Evolutionary conservation across 2,329 filamentous ascomycete genomes (phyloP).

Genomic region (Ophiocordyceps sinensis): DNA sequence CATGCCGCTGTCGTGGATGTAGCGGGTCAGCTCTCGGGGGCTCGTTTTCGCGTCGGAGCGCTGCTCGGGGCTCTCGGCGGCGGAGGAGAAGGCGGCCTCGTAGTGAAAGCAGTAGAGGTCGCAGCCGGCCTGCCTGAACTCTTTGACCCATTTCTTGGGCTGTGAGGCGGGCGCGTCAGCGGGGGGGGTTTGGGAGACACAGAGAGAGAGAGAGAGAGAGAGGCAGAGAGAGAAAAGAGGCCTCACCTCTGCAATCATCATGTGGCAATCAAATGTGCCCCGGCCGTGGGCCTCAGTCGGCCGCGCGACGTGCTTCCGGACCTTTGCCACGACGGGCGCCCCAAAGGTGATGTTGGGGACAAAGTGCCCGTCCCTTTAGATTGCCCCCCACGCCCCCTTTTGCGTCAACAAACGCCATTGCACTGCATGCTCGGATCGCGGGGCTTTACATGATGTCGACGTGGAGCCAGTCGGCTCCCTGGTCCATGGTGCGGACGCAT

Average conservation of each 20-base stretch:
- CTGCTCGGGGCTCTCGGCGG: slow-evolving; percentile 64
- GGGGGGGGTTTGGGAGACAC: neutral
- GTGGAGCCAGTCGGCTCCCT: slow-evolving; percentile 86
- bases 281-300: slow-evolving; percentile 56
- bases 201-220: neutral
- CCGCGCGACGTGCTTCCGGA: slow-evolving; percentile 69
- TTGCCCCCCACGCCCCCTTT: neutral
- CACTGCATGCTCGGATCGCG: neutral
- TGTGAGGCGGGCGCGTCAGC: slow-evolving; percentile 17
- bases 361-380: slow-evolving; percentile 83
- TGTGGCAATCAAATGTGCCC: slow-evolving; percentile 97
- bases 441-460: slow-evolving; percentile 64
- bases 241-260: slow-evolving; percentile 97
- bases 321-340: slow-evolving; percentile 86
- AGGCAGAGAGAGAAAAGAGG: no score
- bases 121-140: slow-evolving; percentile 86
- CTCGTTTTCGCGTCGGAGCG: slow-evolving; percentile 58
- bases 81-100: slow-evolving; percentile 82
- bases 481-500: slow-evolving; percentile 71
- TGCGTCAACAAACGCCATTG: slow-evolving; percentile 1
- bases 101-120: slow-evolving; percentile 99
- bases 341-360: slow-evolving; percentile 98
- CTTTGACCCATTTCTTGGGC: slow-evolving; percentile 97
- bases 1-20: slow-evolving; percentile 80
- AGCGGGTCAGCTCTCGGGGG: slow-evolving; percentile 73